phyloP scores from a whole-genome alignment of 2,329 filamentous ascomycete species.

The Pseudocercospora macadamiae region DNA sequence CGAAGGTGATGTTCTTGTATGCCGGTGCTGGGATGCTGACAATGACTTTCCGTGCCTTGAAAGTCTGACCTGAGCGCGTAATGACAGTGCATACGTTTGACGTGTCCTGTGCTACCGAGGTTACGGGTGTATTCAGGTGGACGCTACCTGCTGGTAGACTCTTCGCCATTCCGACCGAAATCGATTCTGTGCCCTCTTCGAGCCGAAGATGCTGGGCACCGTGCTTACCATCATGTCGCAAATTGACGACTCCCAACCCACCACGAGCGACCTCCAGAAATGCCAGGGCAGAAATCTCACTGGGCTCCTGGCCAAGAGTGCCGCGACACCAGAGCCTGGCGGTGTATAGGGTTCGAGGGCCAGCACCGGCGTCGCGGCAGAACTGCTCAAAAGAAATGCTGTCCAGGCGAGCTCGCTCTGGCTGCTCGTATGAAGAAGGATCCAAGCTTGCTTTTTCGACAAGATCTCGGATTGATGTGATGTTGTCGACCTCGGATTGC shows the following conservation, averaged over 20 bases:
- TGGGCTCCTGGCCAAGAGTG: conserved; percentile 55
- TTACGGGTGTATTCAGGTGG: conserved; percentile 27
- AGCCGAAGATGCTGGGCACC: conserved; percentile 59
- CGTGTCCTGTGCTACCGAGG: not conserved
- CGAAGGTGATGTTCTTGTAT: conserved; percentile 8
- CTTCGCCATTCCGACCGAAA: conserved; percentile 43
- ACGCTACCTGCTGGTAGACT: conserved; percentile 33
- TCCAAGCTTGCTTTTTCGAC: conserved; percentile 39
- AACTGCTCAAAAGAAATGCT: conserved; percentile 45
- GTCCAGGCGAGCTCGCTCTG: conserved; percentile 37
- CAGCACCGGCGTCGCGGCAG: conserved; percentile 37
- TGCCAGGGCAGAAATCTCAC: conserved; percentile 55
- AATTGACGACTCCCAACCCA: conserved; percentile 55
- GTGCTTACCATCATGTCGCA: conserved; percentile 56
- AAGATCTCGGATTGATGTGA: conserved; percentile 39
- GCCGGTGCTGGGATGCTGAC: conserved; percentile 9
- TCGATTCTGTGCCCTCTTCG: conserved; percentile 50
- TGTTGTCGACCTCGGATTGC: conserved; percentile 25
- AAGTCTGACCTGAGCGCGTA: not conserved
- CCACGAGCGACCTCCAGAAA: conserved; percentile 61
- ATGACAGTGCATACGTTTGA: not conserved
- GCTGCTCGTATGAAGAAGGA: conserved; percentile 26
- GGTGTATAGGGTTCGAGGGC: conserved; percentile 39
- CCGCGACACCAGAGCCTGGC: conserved; percentile 53
- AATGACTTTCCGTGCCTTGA: conserved; percentile 6